Evolutionary conservation across 306 rosid genomes (phyloP).

Genomic region (Carpinus viminea): DNA sequence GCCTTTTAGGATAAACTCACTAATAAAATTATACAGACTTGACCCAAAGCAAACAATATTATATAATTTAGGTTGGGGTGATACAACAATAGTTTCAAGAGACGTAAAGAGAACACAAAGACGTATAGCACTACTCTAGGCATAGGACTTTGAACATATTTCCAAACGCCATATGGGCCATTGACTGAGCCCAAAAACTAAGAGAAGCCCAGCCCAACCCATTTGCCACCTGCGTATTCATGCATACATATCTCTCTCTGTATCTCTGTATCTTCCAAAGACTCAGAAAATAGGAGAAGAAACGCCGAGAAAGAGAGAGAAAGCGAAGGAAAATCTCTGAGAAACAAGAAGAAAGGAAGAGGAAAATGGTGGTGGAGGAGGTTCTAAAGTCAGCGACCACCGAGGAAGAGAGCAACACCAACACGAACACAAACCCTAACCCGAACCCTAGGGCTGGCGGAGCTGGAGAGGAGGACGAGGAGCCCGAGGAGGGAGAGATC

Average conservation of each 20-base stretch:
- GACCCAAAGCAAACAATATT: no score
- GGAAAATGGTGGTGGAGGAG: constrained; percentile 63
- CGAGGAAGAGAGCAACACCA: constrained; percentile 36
- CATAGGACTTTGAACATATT: no score
- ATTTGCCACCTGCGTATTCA: neutral
- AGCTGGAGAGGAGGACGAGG: constrained; percentile 42
- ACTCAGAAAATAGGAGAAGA: neutral
- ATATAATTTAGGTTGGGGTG: no score
- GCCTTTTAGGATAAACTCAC: no score
- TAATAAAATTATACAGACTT: no score
- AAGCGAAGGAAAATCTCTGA: neutral
- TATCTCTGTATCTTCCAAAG: no score
- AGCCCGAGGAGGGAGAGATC: constrained; percentile 83
- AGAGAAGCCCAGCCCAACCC: neutral
- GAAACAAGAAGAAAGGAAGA: constrained; percentile 3
- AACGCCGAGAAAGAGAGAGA: neutral
- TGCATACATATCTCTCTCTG: neutral
- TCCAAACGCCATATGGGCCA: no score
- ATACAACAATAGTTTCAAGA: no score
- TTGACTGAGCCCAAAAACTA: no score
- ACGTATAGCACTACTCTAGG: no score
- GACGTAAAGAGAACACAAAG: no score
- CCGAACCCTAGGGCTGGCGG: constrained; percentile 35
- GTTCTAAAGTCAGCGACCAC: constrained; percentile 38
- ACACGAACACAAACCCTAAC: constrained; percentile 13